phyloP scores from a whole-genome alignment of 2,329 filamentous ascomycete species.

The Penicillium sp. region DNA sequence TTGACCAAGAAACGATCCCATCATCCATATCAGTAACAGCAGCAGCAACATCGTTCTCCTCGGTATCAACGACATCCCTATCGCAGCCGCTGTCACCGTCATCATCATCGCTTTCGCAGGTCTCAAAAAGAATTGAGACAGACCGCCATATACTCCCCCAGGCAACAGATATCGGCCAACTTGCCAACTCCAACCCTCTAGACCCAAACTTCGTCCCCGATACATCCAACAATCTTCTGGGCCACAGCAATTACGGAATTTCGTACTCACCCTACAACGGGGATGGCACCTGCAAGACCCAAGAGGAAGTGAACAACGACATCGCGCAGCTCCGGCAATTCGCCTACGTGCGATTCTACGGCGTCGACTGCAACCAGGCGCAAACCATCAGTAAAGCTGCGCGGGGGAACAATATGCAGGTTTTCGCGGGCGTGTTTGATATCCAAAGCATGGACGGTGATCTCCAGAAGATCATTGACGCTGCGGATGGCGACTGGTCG shows the following conservation, averaged over 20 bases:
- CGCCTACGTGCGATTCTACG: conserved; percentile 69
- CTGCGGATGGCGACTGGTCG: conserved; percentile 62
- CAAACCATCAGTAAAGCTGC: conserved; percentile 60
- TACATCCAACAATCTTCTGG: not conserved
- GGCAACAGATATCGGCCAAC: not conserved
- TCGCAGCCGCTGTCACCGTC: not conserved
- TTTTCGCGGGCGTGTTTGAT: conserved; percentile 73
- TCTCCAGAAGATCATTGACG: conserved; percentile 58
- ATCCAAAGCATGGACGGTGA: conserved; percentile 55
- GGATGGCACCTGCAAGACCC: conserved; percentile 63
- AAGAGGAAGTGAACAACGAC: conserved; percentile 60
- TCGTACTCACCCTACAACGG: conserved; percentile 57
- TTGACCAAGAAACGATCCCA: not conserved
- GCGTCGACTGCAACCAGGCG: conserved; percentile 73
- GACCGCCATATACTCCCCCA: not conserved
- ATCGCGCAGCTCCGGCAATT: conserved; percentile 58
- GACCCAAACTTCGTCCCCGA: not conserved
- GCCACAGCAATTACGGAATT: conserved; percentile 42
- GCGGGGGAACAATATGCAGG: conserved; percentile 60
- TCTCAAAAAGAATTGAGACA: not conserved
- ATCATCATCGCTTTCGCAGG: not conserved
- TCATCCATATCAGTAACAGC: not conserved
- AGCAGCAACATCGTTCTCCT: not conserved
- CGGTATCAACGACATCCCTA: not conserved
- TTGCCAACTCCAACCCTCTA: not conserved